phyloP scores from a whole-genome alignment of 768 basidiomycete species.

The Suillus subalutaceus region DNA sequence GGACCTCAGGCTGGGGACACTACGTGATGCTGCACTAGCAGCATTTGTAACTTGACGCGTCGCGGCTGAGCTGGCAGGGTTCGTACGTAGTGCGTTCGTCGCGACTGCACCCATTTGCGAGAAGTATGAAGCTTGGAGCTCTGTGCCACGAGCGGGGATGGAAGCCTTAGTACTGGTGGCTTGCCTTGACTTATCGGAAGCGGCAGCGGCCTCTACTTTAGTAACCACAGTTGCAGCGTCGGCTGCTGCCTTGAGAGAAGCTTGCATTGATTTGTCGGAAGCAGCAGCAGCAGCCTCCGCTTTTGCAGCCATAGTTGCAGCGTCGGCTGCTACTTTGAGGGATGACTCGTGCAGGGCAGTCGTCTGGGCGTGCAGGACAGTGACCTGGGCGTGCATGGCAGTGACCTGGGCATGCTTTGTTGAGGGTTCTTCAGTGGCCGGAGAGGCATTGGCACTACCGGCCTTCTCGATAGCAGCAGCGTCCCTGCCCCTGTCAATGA shows the following conservation, averaged over 20 bases:
- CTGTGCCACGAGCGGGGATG: no score
- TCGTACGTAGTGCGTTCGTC: no score
- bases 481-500: constrained; percentile 42
- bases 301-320: constrained; percentile 44
- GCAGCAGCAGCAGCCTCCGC: constrained; percentile 30
- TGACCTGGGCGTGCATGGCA: no score
- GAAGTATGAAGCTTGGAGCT: no score
- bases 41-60: no score
- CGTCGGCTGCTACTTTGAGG: constrained; percentile 53
- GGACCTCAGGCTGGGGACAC: constrained; percentile 2
- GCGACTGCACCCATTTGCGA: no score
- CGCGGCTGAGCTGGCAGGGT: constrained; percentile 16
- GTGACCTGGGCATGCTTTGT: constrained; percentile 31
- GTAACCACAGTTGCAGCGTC: neutral
- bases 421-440: constrained; percentile 40
- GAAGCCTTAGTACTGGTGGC: no score
- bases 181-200: constrained; percentile 34
- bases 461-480: constrained; percentile 56
- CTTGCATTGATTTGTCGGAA: constrained; percentile 40
- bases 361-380: constrained; percentile 42
- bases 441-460: constrained; percentile 11
- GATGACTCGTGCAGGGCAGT: constrained; percentile 52
- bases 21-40: constrained; percentile 24
- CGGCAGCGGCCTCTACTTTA: neutral
- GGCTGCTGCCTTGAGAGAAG: constrained; percentile 37